Conservation (phyloP, 129 eudicot genomes). For the Arctium minus region DNA sequence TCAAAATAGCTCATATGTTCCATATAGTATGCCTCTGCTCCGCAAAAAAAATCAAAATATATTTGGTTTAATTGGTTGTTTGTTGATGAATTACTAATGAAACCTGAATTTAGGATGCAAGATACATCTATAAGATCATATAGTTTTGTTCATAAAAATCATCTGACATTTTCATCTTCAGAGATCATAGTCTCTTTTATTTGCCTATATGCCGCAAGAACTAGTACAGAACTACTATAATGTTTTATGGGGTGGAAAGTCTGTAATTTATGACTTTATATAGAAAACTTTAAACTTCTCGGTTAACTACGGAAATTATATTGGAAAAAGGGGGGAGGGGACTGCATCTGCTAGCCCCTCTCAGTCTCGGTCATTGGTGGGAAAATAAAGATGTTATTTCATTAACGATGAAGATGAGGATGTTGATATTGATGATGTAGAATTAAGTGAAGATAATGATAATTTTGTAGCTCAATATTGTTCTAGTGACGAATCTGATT, state of each 20-base stretch:
- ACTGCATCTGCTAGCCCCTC: not conserved
- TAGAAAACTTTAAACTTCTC: not conserved
- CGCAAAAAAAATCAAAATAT: too few species aligned
- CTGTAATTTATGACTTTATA: too few species aligned
- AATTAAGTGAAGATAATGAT: too few species aligned
- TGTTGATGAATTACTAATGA: not conserved
- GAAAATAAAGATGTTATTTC: conserved; percentile 8
- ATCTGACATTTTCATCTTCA: not conserved
- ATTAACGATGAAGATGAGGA: too few species aligned
- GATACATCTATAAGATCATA: not conserved
- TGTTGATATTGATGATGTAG: too few species aligned
- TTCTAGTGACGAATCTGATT: too few species aligned
- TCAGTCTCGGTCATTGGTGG: not conserved
- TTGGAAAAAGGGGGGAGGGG: not conserved
- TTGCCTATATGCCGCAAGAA: not conserved
- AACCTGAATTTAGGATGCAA: conserved; percentile 1
- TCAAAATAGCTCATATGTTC: too few species aligned
- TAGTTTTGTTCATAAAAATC: not conserved
- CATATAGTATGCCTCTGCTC: too few species aligned
- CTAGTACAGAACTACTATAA: not conserved
- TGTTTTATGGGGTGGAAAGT: too few species aligned
- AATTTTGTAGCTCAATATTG: too few species aligned
- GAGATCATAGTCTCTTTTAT: not conserved
- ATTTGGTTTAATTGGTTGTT: too few species aligned
- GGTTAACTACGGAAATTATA: not conserved